phyloP scores from a whole-genome alignment of 768 basidiomycete species.

The Ephemerocybe angulata region DNA sequence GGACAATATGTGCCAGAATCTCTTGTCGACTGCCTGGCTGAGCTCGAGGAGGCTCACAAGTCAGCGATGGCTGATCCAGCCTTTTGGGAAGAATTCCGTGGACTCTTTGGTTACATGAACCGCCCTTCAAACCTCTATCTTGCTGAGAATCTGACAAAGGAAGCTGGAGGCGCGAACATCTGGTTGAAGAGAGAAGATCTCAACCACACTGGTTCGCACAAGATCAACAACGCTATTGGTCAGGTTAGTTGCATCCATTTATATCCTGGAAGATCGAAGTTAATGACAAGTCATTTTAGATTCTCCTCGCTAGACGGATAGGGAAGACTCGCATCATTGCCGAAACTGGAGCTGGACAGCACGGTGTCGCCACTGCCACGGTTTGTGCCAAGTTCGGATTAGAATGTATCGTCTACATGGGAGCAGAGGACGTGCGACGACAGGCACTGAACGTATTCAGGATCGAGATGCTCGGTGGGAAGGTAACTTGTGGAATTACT shows the following conservation, averaged over 20 bases:
- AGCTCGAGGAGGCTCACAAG: conserved; percentile 90
- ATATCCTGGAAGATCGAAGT: not conserved
- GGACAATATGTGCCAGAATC: conserved; percentile 98
- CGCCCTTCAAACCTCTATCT: conserved; percentile 89
- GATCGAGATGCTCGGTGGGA: conserved; percentile 95
- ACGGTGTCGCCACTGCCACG: conserved; percentile 98
- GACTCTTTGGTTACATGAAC: conserved; percentile 91
- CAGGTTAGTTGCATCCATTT: conserved; percentile 48
- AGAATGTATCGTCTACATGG: conserved; percentile 98
- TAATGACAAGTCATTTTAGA: conserved; percentile 41
- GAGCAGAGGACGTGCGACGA: conserved; percentile 91
- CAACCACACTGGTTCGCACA: conserved; percentile 98
- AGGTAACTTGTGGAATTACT: conserved; percentile 41
- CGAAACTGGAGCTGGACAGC: conserved; percentile 98
- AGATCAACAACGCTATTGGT: conserved; percentile 98
- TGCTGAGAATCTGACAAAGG: conserved; percentile 85
- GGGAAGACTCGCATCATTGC: conserved; percentile 98
- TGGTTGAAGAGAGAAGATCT: conserved; percentile 97
- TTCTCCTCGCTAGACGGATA: conserved; percentile 87
- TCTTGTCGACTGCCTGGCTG: conserved; percentile 86
- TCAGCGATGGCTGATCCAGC: conserved; percentile 80
- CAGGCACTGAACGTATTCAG: conserved; percentile 98
- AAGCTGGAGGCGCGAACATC: conserved; percentile 90
- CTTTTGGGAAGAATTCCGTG: conserved; percentile 90
- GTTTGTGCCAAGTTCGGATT: conserved; percentile 95